Evolutionary conservation across 768 basidiomycete species (phyloP).

Genomic region (Xerocomellus chrysenteron): DNA sequence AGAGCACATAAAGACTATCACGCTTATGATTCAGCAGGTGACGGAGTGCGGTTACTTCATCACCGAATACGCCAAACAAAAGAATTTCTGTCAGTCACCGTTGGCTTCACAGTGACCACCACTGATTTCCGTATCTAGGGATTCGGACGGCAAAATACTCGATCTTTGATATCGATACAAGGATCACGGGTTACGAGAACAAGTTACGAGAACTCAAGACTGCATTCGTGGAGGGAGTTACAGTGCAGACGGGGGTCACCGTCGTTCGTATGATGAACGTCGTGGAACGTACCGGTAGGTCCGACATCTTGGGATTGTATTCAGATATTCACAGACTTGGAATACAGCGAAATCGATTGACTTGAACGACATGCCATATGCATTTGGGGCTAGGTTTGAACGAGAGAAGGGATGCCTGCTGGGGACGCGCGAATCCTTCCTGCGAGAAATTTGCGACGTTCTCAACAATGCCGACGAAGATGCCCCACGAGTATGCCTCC

Average conservation of each 20-base stretch:
- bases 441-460: background rate
- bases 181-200: background rate
- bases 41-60: background rate
- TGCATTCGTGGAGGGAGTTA: background rate
- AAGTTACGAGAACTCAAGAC: background rate
- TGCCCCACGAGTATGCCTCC: no score
- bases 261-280: background rate
- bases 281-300: background rate
- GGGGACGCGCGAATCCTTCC: background rate
- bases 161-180: background rate
- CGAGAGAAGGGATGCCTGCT: conserved; percentile 3
- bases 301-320: background rate
- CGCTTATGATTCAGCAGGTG: background rate
- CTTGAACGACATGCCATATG: conserved; percentile 8
- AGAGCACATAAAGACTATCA: background rate
- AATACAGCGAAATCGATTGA: background rate
- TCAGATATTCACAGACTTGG: background rate
- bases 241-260: background rate
- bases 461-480: background rate
- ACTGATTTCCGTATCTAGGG: background rate
- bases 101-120: background rate
- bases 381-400: conserved; percentile 6
- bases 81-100: background rate
- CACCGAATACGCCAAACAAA: background rate
- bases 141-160: background rate